Evolutionary conservation across 169 alveolate species (phyloP), one percentile per base, ranked within the genome.

Genomic region (Plasmodium gallinaceum): DNA sequence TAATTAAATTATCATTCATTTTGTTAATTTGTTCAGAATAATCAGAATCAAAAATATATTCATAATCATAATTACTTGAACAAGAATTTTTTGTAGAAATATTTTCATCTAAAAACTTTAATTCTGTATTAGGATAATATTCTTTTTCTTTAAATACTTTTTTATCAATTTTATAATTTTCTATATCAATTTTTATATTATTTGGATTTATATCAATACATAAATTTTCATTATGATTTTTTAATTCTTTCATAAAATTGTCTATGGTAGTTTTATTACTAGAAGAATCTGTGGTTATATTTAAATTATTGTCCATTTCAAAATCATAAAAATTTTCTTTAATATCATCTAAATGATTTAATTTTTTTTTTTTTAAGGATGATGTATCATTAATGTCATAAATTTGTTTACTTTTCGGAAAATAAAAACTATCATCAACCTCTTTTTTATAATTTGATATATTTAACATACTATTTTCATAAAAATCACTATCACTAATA

Each of bases 71-170:
- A 20, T 52, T 9, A 22, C 10, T 14, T 12, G 69, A 72, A 16
- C 32, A 68, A 14, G 58, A 48, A 14, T 2, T 9, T 9, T 48
- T 10, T 48, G 58, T 10, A 10, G 70, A 61, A 22, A 7, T 8
- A 52, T 32, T 57, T 32, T 20, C 61, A 16, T 61, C 12, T 1
- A 58, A n/a, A 0, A 60, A 20, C 6, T 60, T 74, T 4, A 62
- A 39, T 51, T 60, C 46, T 43, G 22, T 18, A 20, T 86, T 32
- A 9, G 92, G 92, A 32, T 71, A 86, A 70, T 24, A 70, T 45
- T 70, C 60, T 43, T 71, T 86, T 70, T 70, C 78, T 37, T 60
- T 18, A 57, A 86, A 86, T 48, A 57, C 24, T 54, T 71, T 45
- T 48, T 51, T 61, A 12, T 60, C 10, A 22, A 54, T 48, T 42